phyloP scores from a whole-genome alignment of 805 yeast genomes.

The Kodamaea laetipori region DNA sequence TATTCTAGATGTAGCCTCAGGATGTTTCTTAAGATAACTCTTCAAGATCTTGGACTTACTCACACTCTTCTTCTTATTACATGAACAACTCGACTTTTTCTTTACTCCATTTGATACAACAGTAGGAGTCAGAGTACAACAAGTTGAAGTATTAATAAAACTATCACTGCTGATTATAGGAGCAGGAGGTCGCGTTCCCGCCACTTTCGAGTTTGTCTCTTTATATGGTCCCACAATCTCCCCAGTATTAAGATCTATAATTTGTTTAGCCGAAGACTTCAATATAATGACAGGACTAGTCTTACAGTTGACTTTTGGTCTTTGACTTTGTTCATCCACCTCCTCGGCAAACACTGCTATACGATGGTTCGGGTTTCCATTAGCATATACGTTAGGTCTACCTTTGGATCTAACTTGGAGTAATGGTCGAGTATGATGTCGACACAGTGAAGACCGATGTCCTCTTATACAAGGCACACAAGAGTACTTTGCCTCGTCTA shows the following conservation, averaged over 20 bases:
- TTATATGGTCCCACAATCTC: constrained; percentile 42
- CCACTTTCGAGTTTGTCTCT: constrained; percentile 17
- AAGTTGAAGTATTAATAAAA: constrained; percentile 36
- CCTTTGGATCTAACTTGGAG: constrained; percentile 91
- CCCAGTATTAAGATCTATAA: constrained; percentile 39
- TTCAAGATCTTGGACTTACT: constrained; percentile 38
- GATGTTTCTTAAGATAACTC: constrained; percentile 4
- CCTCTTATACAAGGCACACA: constrained; percentile 90
- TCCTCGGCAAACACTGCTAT: constrained; percentile 60
- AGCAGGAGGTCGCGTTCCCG: constrained; percentile 21
- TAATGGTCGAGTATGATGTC: constrained; percentile 75
- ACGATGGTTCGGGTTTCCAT: constrained; percentile 51
- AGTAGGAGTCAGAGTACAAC: constrained; percentile 25
- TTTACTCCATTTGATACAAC: constrained; percentile 17
- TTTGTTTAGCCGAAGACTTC: constrained; percentile 41
- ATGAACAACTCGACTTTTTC: constrained; percentile 33
- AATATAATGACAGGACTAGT: constrained; percentile 33
- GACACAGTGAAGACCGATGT: constrained; percentile 85
- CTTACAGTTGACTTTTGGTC: constrained; percentile 1
- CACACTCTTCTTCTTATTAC: constrained; percentile 29
- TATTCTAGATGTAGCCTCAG: neutral
- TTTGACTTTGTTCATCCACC: constrained; percentile 15
- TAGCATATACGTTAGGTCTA: constrained; percentile 66
- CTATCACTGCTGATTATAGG: constrained; percentile 33
- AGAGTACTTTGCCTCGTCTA: constrained; percentile 77